Evolutionary conservation across 2,329 filamentous ascomycete species (phyloP), one percentile per base, ranked within the genome.

Genomic region (Gliomastix tumulicola): DNA sequence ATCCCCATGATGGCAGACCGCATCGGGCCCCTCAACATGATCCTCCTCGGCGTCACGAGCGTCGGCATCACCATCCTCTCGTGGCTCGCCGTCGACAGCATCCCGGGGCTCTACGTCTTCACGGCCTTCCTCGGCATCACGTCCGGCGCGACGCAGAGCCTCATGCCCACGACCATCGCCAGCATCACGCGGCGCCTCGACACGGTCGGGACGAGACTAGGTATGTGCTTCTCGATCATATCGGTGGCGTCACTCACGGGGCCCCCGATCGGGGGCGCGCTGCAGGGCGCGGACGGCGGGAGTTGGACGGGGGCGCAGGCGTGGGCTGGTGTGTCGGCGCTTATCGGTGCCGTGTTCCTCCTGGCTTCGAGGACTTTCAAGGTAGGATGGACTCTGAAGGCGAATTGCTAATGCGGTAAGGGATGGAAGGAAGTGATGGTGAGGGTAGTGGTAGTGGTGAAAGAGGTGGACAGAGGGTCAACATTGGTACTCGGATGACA

Each of bases 141-240:
- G 1, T 49, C 46, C 0, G 61, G 60, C 1, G 53, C 54, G 2
- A 62, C 62, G n/a, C 62, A 66, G 32, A 62, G 59, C 25, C 49
- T 66, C 3, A 61, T 62, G 39, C 55, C 62, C 0, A 62, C 62
- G 1, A 53, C 54, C 0, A 50, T 65, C 6, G 56, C 61, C 1
- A 61, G 58, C 30, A 60, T 66, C 9, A 65, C 63, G 0, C 53
- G 52, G 12, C 46, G 53, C 6, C 53, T 66, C 7, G 56, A 63
- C 19, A 62, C 49, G 3, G 51, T 63, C 2, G 62, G 62, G 0
- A 62, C 62, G 2, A 48, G 63, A 18, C 47, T 66, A 12, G 62
- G 62, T 8, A 66, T 66, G 62, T 59, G 55, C 2, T 66, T 66
- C 10, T 55, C 47, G 30, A 52, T 66, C 6, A 47, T 53, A 7